phyloP scores from a whole-genome alignment of 176 grass and related monocot species.

The Oropetium thomaeum region DNA sequence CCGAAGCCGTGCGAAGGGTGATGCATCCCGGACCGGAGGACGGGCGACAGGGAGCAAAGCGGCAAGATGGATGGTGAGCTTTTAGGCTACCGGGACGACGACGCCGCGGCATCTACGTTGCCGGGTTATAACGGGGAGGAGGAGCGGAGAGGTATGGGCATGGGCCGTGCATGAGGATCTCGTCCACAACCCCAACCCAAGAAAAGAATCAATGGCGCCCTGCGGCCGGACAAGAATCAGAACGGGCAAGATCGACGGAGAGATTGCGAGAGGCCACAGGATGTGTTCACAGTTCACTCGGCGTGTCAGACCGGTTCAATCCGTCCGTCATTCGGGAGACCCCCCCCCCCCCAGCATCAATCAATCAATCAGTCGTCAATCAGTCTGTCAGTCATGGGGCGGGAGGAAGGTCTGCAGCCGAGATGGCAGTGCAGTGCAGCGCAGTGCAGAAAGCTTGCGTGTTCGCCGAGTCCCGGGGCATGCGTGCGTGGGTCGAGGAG shows the following conservation, averaged over 20 bases:
- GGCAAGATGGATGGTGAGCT: neutral
- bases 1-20: constrained; percentile 2
- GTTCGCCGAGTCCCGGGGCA: constrained; percentile 21
- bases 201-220: neutral
- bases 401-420: constrained; percentile 11
- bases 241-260: neutral
- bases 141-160: neutral
- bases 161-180: neutral
- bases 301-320: constrained; percentile 13
- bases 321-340: constrained; percentile 1
- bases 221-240: neutral
- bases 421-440: neutral
- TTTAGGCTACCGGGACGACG: neutral
- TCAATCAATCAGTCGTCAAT: constrained; percentile 38
- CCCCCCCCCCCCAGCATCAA: too few relatives aligned
- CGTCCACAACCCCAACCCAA: too few relatives aligned
- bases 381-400: neutral
- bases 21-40: constrained; percentile 32
- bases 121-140: neutral
- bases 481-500: neutral
- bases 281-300: constrained; percentile 16
- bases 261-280: neutral
- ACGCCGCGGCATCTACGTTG: neutral
- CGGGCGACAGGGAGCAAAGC: neutral
- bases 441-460: constrained; percentile 32